Conservation (phyloP, 177 flowering plant species). For the Vitis hybrid region DNA sequence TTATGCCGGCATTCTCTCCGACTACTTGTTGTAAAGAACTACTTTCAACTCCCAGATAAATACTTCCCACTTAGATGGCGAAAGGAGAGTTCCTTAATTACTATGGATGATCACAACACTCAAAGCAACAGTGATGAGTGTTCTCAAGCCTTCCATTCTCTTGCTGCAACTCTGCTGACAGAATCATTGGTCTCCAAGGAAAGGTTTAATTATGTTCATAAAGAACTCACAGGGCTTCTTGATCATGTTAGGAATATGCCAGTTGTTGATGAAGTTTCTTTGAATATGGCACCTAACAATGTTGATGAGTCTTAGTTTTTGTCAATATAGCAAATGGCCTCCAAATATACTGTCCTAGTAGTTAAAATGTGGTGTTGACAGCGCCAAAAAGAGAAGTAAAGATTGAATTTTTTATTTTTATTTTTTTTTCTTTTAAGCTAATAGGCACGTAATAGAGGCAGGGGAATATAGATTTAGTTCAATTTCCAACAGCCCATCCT, state of each 20-base stretch:
- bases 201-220: slow-evolving; percentile 50
- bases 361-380: slow-evolving; percentile 5
- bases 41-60: slow-evolving; percentile 63
- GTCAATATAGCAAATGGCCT: not conserved
- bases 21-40: slow-evolving; percentile 53
- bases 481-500: not conserved
- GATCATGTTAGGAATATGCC: slow-evolving; percentile 54
- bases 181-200: slow-evolving; percentile 56
- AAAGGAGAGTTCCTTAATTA: slow-evolving; percentile 36
- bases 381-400: not conserved
- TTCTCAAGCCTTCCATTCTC: slow-evolving; percentile 49
- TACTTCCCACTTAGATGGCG: slow-evolving; percentile 64
- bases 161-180: slow-evolving; percentile 43
- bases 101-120: slow-evolving; percentile 26
- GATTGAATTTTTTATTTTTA: slow-evolving; percentile 1
- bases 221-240: slow-evolving; percentile 48
- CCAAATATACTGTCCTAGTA: not conserved
- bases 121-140: slow-evolving; percentile 33
- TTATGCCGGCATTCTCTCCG: slow-evolving; percentile 67
- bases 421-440: not conserved
- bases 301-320: slow-evolving; percentile 18
- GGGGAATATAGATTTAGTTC: not conserved
- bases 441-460: slow-evolving; percentile 1
- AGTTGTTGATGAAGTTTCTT: slow-evolving; percentile 24
- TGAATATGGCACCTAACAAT: slow-evolving; percentile 23